These are phyloP conservation scores for Dendrobium chrysotoxum DNA, from an alignment of 106 monocot genomes.

Conservation along the genomic window DNA sequence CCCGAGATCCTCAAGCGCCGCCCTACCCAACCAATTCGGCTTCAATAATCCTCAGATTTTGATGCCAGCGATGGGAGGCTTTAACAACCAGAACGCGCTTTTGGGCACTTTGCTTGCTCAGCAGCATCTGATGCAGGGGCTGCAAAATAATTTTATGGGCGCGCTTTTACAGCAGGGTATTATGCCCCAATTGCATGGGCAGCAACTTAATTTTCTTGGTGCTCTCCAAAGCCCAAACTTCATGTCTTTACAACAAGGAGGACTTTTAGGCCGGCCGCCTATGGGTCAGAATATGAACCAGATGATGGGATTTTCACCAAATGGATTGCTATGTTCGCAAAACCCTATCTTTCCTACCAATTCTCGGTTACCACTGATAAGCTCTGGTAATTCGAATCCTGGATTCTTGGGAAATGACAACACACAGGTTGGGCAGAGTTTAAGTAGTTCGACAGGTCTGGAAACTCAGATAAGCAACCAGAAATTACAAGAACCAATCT, in stretches of 20 bases:
- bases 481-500: background rate
- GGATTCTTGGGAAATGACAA: background rate
- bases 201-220: constrained; percentile 7
- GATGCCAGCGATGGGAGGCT: constrained; percentile 1
- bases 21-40: constrained; percentile 2
- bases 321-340: background rate
- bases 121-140: constrained; percentile 4
- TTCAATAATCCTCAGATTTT: background rate
- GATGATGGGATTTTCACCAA: constrained; percentile 6
- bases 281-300: constrained; percentile 5
- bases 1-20: background rate
- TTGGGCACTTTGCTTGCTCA: background rate
- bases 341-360: background rate
- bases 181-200: background rate
- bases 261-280: background rate
- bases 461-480: background rate
- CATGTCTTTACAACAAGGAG: background rate
- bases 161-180: background rate
- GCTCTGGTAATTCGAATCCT: background rate
- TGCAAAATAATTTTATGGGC: constrained; percentile 2
- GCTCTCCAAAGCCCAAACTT: constrained; percentile 3
- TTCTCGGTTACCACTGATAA: background rate
- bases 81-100: background rate
- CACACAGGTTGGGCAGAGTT: background rate
- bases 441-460: background rate